A percentile compares a stretch with the other conserved stretches of the same genome.
Conservation (phyloP, 129 eudicot species). For the Pittosporum tobira region DNA sequence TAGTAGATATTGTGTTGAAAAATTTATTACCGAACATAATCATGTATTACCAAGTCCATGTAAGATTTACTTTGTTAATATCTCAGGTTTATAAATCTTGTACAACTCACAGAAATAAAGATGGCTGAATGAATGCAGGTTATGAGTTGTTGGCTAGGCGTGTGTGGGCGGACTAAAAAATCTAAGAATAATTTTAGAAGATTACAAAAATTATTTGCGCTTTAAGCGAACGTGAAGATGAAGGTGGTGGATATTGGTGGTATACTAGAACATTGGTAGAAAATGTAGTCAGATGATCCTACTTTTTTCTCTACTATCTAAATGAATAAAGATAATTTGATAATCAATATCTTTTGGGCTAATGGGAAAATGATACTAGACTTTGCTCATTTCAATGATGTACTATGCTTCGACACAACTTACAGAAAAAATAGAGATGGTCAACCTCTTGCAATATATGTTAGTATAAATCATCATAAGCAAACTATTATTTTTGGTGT, state of each 20-base stretch:
- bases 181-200: too few relatives aligned
- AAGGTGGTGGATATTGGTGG: conserved; percentile 16
- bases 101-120: too few relatives aligned
- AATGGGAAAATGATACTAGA: conserved; percentile 30
- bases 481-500: conserved; percentile 28
- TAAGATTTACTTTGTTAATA: too few relatives aligned
- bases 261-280: conserved; percentile 19
- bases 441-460: conserved; percentile 23
- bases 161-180: too few relatives aligned
- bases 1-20: too few relatives aligned
- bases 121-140: too few relatives aligned
- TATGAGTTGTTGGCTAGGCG: too few relatives aligned
- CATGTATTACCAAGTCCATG: too few relatives aligned
- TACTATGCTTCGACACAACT: conserved; percentile 35
- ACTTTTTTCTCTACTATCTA: conserved; percentile 26
- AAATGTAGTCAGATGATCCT: conserved; percentile 21
- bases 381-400: conserved; percentile 27
- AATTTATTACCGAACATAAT: too few relatives aligned
- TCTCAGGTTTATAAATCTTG: too few relatives aligned
- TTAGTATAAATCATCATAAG: conserved; percentile 30
- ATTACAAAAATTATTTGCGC: too few relatives aligned
- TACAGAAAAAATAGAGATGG: conserved; percentile 8
- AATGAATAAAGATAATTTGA: conserved; percentile 23
- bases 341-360: conserved; percentile 37
- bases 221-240: too few relatives aligned